Conservation (phyloP, 1,284 basidiomycete genomes). For the Quambalaria eucalypti region DNA sequence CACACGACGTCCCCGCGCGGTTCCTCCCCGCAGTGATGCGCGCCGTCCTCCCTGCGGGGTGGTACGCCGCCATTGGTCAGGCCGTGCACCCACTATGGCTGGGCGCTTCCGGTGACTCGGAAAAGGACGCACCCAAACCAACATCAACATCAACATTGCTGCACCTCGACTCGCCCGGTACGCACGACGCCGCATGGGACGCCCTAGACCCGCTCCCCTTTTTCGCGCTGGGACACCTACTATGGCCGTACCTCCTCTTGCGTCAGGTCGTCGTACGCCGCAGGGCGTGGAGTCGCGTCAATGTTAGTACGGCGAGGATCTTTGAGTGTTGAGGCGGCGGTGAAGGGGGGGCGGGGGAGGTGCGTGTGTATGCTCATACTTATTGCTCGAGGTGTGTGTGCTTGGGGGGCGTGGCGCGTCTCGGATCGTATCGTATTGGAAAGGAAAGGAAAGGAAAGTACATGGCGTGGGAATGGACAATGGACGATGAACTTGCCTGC, state of each 20-base stretch:
- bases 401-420: too few species aligned
- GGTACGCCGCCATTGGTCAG: conserved; percentile 12
- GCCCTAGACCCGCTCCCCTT: conserved; percentile 24
- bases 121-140: too few species aligned
- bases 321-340: conserved; percentile 22
- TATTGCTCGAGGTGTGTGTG: too few species aligned
- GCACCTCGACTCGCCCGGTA: conserved; percentile 11
- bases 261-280: conserved; percentile 20
- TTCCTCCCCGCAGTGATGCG: conserved; percentile 38
- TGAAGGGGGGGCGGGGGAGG: background rate
- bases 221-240: conserved; percentile 28
- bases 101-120: background rate
- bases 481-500: too few species aligned
- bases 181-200: conserved; percentile 18
- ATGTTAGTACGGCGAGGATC: conserved; percentile 31
- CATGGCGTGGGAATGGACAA: too few species aligned
- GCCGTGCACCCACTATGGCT: conserved; percentile 6
- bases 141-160: too few species aligned
- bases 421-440: too few species aligned
- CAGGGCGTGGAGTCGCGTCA: conserved; percentile 24
- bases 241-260: conserved; percentile 26
- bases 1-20: conserved; percentile 47
- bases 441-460: too few species aligned
- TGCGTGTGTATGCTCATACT: too few species aligned
- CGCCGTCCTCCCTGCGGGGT: conserved; percentile 18